These are phyloP conservation scores for Hyphopichia buzzinii DNA, from an alignment of 1,139 yeast genomes.

Conservation along the genomic window DNA sequence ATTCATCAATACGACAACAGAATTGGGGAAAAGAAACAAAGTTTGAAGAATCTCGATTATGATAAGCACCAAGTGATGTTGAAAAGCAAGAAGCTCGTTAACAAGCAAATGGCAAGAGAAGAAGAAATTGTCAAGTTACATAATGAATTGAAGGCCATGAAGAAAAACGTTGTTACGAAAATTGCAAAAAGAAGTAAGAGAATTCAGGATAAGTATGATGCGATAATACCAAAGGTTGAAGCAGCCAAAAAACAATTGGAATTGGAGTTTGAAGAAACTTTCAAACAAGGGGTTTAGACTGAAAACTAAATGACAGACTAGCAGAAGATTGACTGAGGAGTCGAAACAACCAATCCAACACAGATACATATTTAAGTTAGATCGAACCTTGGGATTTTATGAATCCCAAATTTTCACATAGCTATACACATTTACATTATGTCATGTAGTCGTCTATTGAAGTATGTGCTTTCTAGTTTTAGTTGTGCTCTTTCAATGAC, in stretches of 20 bases:
- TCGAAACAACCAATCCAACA: no score
- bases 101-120: conserved; percentile 20
- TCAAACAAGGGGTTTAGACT: neutral
- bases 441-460: neutral
- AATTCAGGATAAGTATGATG: conserved; percentile 38
- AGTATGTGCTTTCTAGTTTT: no score
- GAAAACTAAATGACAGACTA: no score
- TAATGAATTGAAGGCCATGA: conserved; percentile 28
- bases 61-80: conserved; percentile 19
- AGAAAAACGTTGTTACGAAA: conserved; percentile 25
- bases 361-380: no score
- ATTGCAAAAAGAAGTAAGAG: conserved; percentile 28
- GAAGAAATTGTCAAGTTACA: conserved; percentile 28
- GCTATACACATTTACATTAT: neutral
- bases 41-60: conserved; percentile 21
- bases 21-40: conserved; percentile 19
- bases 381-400: no score
- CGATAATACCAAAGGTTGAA: conserved; percentile 34
- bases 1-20: conserved; percentile 26
- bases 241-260: conserved; percentile 17
- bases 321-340: no score
- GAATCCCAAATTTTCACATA: no score
- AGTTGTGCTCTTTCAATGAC: conserved; percentile 19
- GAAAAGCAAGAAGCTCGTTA: conserved; percentile 27
- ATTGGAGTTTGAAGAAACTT: conserved; percentile 8